phyloP scores from a whole-genome alignment of 768 basidiomycete species.

The Lactarius psammicola region DNA sequence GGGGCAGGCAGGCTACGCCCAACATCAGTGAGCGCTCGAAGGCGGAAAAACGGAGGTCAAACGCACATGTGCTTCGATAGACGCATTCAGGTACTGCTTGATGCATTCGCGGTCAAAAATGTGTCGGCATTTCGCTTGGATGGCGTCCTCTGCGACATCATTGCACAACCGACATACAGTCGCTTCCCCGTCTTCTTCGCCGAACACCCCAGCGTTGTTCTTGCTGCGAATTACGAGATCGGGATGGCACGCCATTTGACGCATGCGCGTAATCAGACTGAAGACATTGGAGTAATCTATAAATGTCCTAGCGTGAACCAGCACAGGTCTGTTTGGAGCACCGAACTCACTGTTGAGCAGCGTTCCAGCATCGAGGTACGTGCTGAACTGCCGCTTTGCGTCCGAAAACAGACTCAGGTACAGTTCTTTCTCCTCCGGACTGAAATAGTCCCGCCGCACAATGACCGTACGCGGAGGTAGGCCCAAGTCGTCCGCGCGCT shows the following conservation, averaged over 20 bases:
- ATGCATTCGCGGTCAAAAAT: conserved; percentile 97
- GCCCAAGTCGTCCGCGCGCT: conserved; percentile 95
- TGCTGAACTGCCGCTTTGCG: conserved; percentile 88
- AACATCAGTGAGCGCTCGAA: background rate
- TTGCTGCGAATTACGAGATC: conserved; percentile 90
- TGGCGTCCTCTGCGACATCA: conserved; percentile 96
- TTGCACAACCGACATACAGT: conserved; percentile 94
- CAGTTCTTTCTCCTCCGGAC: conserved; percentile 94
- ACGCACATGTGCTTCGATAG: conserved; percentile 59
- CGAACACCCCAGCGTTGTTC: conserved; percentile 64
- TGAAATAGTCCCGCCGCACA: conserved; percentile 89
- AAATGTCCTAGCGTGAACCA: background rate
- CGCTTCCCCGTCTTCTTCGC: conserved; percentile 63
- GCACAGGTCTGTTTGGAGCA: conserved; percentile 7
- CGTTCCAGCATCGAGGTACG: conserved; percentile 88
- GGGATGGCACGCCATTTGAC: conserved; percentile 93
- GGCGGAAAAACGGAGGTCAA: conserved; percentile 5
- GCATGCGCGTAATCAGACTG: conserved; percentile 91
- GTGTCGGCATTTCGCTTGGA: conserved; percentile 89
- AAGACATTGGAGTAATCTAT: conserved; percentile 89
- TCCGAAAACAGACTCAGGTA: conserved; percentile 90
- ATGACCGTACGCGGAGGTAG: conserved; percentile 89
- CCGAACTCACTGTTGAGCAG: conserved; percentile 78
- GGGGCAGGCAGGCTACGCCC: conserved; percentile 79
- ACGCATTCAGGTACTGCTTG: conserved; percentile 81